A percentile compares a stretch with the other conserved stretches of the same genome.
Conservation (phyloP, 2,329 filamentous ascomycete species). For the Colletotrichum lupini region DNA sequence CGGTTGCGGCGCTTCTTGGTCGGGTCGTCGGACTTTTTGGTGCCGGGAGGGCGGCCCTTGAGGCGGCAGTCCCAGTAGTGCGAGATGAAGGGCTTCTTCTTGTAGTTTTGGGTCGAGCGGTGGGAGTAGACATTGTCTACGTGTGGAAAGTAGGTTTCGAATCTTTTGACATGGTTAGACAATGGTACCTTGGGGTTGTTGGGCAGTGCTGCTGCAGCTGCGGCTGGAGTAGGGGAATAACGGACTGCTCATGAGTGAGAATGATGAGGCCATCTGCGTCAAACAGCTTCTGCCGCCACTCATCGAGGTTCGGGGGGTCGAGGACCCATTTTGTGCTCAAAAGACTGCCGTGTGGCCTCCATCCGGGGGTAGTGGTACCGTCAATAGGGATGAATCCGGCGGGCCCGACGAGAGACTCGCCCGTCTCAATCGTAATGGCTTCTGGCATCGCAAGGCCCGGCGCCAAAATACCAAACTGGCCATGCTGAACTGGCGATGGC, state of each 20-base stretch:
- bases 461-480: slow-evolving; percentile 60
- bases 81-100: slow-evolving; percentile 83
- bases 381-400: slow-evolving; percentile 28
- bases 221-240: slow-evolving; percentile 19
- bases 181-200: no score
- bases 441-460: slow-evolving; percentile 44
- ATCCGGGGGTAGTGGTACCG: slow-evolving; percentile 30
- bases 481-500: slow-evolving; percentile 41
- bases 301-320: slow-evolving; percentile 73
- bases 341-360: slow-evolving; percentile 58
- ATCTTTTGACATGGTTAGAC: slow-evolving; percentile 62
- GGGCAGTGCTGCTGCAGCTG: no score
- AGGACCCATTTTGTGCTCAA: slow-evolving; percentile 67
- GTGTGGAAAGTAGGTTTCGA: slow-evolving; percentile 84
- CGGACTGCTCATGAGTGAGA: slow-evolving; percentile 79
- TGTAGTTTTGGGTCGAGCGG: slow-evolving; percentile 83
- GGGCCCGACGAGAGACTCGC: slow-evolving; percentile 50
- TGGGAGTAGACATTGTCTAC: slow-evolving; percentile 89
- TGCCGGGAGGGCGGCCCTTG: slow-evolving; percentile 82
- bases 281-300: slow-evolving; percentile 80
- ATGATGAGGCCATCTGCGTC: slow-evolving; percentile 79
- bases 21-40: slow-evolving; percentile 82
- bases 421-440: slow-evolving; percentile 46
- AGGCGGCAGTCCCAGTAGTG: slow-evolving; percentile 89
- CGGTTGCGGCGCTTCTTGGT: slow-evolving; percentile 86